Evolutionary conservation across 768 basidiomycete species (phyloP), one percentile per base, ranked within the genome.

Genomic region (Lactarius tabidus): DNA sequence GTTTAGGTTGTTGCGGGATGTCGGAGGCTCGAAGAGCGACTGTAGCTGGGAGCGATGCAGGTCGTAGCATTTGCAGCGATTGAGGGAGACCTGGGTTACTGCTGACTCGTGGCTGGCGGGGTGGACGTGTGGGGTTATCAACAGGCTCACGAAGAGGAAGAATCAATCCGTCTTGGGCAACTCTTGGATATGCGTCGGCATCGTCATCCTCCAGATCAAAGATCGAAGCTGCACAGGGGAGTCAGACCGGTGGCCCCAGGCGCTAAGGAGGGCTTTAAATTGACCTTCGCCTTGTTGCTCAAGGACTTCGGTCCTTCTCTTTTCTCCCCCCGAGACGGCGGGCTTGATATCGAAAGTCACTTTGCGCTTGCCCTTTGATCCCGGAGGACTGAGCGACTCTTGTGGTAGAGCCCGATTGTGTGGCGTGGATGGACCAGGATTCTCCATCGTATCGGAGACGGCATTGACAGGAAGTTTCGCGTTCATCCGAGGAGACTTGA

Each of bases 331-430:
- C 64, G 80, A 75, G 14, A 82, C 80, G 43, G 79, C 84, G 26
- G 85, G 82, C 71, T 86, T 78, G 57, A 88, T 82, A 67, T 91
- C 83, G 70, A 91, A 91, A 10, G 87, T 89, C 35, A 91, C 87
- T 73, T 85, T 89, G 66, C 84, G 79, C 74, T 86, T 89, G 57
- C 80, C 77, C 78, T 78, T 88, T 78, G 72, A 62, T 35, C 62
- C 59, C 38, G 60, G 53, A 12, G 69, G 59, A 53, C 68, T 70
- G 10, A 69, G 63, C 14, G 41, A 20, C 15, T 54, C 65, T 28
- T 66, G 60, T n/a, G 35, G 38, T 20, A 26, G 20, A 20, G 41
- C 51, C 33, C 58, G 62, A n/a, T 36, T 62, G n/a, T 62, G 36
- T 20, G 65, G 36, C 23, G 65, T 59, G 38, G 65, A 62, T 31